Percentiles rank a stretch among this genome's conserved stretches.
These are phyloP conservation scores for Fusarium brevicatenulatum DNA, from an alignment of 2,329 filamentous ascomycete species.

Conservation along the genomic window DNA sequence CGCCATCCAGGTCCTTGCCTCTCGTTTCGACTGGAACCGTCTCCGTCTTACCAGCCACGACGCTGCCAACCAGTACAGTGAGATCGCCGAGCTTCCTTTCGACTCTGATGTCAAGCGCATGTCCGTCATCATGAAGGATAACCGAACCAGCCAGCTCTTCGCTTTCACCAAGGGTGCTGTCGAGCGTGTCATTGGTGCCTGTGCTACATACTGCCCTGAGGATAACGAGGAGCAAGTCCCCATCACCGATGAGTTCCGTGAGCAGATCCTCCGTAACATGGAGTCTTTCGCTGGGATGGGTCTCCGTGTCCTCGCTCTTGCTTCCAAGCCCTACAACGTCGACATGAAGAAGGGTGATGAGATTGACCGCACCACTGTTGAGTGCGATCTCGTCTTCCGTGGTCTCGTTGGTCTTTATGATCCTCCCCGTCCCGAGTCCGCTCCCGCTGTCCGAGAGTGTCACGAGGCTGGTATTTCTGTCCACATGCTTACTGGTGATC, in stretches of 20 bases:
- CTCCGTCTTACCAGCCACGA: conserved; percentile 58
- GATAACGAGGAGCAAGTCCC: conserved; percentile 49
- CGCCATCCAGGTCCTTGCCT: conserved; percentile 76
- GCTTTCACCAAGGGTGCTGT: conserved; percentile 72
- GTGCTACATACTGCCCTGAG: conserved; percentile 60
- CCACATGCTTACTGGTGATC: conserved; percentile 76
- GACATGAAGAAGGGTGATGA: conserved; percentile 54
- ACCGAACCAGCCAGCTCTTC: conserved; percentile 45
- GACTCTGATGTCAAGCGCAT: conserved; percentile 79
- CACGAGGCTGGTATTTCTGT: conserved; percentile 72
- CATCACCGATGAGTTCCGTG: conserved; percentile 62
- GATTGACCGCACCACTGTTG: conserved; percentile 63
- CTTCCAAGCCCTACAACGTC: conserved; percentile 55
- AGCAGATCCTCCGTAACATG: conserved; percentile 71
- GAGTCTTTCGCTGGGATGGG: conserved; percentile 70
- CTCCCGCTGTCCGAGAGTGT: conserved; percentile 66
- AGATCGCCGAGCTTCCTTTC: conserved; percentile 75
- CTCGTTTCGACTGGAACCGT: conserved; percentile 71
- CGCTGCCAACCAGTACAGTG: conserved; percentile 60
- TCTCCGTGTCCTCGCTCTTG: conserved; percentile 74
- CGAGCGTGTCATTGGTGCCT: conserved; percentile 72
- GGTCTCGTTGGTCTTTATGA: conserved; percentile 78
- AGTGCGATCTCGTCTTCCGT: conserved; percentile 69
- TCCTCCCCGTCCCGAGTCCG: conserved; percentile 75
- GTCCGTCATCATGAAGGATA: conserved; percentile 71